phyloP scores from a whole-genome alignment of 345 rosid genomes.

The Camelina neglecta region DNA sequence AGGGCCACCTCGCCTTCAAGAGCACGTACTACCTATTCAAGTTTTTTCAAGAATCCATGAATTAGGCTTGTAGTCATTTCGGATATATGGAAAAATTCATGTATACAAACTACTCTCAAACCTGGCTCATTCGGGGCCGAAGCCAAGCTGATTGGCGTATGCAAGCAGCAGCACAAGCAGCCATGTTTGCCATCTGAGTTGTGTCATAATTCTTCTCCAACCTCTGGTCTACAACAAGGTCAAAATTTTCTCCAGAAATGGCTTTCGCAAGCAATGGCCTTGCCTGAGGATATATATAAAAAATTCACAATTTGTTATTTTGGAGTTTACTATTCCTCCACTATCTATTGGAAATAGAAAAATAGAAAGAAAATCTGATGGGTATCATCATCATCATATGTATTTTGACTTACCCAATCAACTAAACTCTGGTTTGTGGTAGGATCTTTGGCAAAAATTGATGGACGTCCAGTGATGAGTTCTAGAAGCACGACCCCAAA shows the following conservation, averaged over 20 bases:
- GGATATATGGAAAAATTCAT: background rate
- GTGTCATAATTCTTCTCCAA: slow-evolving; percentile 52
- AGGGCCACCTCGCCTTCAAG: slow-evolving; percentile 66
- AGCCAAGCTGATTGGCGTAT: slow-evolving; percentile 72
- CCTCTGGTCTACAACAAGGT: slow-evolving; percentile 55
- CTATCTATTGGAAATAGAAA: background rate
- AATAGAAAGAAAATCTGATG: background rate
- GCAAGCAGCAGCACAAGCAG: slow-evolving; percentile 81
- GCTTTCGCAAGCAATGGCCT: slow-evolving; percentile 67
- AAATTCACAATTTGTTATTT: background rate
- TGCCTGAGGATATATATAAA: slow-evolving; percentile 47
- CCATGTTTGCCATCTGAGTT: slow-evolving; percentile 63
- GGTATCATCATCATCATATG: background rate
- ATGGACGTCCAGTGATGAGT: slow-evolving; percentile 70
- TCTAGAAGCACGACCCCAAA: slow-evolving; percentile 80
- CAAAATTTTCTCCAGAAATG: slow-evolving; percentile 46
- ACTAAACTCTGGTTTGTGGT: slow-evolving; percentile 63
- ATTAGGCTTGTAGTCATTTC: background rate
- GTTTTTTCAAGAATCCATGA: background rate
- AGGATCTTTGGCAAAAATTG: slow-evolving; percentile 54
- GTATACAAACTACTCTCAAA: slow-evolving; percentile 23
- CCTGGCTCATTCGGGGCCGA: slow-evolving; percentile 85
- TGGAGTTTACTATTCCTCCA: background rate
- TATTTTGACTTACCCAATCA: slow-evolving; percentile 65
- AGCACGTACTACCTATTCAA: slow-evolving; percentile 62